phyloP scores from a whole-genome alignment of 306 rosid genomes.

The Acacia melanoxylon region DNA sequence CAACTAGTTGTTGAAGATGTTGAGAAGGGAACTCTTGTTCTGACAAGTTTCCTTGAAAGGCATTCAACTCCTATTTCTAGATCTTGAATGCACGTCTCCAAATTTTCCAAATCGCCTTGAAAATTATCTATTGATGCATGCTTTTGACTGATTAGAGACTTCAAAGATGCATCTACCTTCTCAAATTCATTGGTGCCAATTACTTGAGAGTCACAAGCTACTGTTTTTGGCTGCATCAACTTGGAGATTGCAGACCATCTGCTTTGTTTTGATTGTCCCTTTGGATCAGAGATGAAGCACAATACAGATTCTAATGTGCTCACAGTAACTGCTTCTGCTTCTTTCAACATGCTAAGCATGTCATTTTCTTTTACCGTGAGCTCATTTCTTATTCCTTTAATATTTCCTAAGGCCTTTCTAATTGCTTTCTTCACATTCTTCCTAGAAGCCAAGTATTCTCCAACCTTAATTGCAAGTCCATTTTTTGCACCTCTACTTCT shows the following conservation, averaged over 20 bases:
- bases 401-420: conserved; percentile 30
- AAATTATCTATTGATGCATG: conserved; percentile 9
- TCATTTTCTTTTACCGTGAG: conserved; percentile 7
- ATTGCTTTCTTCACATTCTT: conserved; percentile 35
- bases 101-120: conserved; percentile 21
- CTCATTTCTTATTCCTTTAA: conserved; percentile 32
- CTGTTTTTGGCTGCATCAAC: conserved; percentile 37
- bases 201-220: conserved; percentile 32
- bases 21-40: not conserved
- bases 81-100: conserved; percentile 23
- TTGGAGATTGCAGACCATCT: conserved; percentile 39
- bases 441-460: conserved; percentile 38
- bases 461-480: conserved; percentile 30
- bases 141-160: conserved; percentile 31
- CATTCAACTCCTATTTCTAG: not conserved
- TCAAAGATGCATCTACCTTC: conserved; percentile 36
- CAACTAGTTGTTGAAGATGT: conserved; percentile 1
- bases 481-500: conserved; percentile 27
- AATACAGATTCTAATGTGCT: conserved; percentile 35
- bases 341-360: conserved; percentile 32
- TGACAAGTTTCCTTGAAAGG: not conserved
- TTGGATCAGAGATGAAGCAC: conserved; percentile 31
- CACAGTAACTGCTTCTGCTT: conserved; percentile 39
- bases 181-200: conserved; percentile 31
- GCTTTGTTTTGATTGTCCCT: conserved; percentile 34